Evolutionary conservation across 140 eudicot genomes (phyloP), one percentile per base, ranked within the genome.

Genomic region (Eryngium alpinum): DNA sequence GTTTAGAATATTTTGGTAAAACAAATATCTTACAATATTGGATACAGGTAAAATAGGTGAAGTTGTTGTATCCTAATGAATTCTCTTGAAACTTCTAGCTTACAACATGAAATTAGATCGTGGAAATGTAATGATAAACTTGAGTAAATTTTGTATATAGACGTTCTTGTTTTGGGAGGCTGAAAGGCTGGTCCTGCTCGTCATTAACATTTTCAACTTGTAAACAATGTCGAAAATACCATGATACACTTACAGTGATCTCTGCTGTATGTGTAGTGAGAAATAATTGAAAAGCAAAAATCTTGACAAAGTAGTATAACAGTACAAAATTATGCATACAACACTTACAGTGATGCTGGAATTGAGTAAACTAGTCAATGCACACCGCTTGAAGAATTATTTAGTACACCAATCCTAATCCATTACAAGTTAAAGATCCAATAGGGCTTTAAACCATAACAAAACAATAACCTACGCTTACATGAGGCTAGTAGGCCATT

Each of bases 401-500:
- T 27, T 27, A 27, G 28, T 33, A 49, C 82, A 44, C 46, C 51
- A 4, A 66, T 44, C 27, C 46, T 32, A 4, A 66, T 44, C 27
- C 14, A 75, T 66, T n/a, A 51, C 82, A 65, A 21, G 43, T 18
- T 31, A 28, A 60, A 43, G 51, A 25, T 21, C 27, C 76, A 17
- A 69, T 29, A 10, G 50, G 50, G 49, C 43, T 24, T 69, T 14
- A 31, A 67, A 67, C 25, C 16, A 25, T 15, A 51, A 72, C 18
- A 74, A 75, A 76, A 80, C 60, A 46, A 77, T 49, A 66, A 7
- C 31, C 59, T 43, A 49, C 83, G 77, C 94, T 90, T 92, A 94
- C 98, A 74, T 76, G 98, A 92, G 49, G 98, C 98, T 81, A 89
- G 88, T 83, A 92, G 81, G 33, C 88, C 94, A 87, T 94, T 94